Evolutionary conservation across 306 rosid genomes (phyloP), one percentile per base, ranked within the genome.

Genomic region (Casuarina glauca): DNA sequence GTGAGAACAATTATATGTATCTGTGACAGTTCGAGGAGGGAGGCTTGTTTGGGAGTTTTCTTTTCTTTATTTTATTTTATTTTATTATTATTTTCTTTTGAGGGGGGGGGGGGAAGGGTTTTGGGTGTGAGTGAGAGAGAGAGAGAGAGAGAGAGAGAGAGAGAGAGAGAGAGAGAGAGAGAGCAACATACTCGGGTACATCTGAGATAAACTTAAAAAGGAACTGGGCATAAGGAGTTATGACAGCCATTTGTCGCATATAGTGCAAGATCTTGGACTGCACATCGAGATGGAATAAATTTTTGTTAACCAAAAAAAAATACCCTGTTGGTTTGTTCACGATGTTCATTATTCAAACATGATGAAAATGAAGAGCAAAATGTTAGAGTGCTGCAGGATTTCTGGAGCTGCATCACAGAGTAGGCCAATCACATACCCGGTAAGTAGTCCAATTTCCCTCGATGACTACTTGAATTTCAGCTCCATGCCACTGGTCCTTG

Each of bases 371-470:
- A 43, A 71, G 48, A 26, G 60, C 76, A 72, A 63, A 72, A 68
- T 58, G 36, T 78, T 53, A 17, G 69, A 66, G 63, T 13, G 71
- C 70, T 70, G 38, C 50, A 76, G 50, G 12, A 58, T 39, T 70
- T 57, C 74, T 7, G 55, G 52, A 85, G 50, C 78, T 63, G 51
- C 61, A 77, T 67, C 12, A 26, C 32, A 26, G 32, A 26, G 0
- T 26, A 26, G 57, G 58, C 42, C 26, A 45, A 79, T 57, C 61
- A 73, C 81, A 74, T 89, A 94, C 98, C 52, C 98, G 97, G 82
- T 94, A 94, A 39, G 97, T 94, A 76, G 98, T 89, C 98, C 98
- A 94, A 58, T 94, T 94, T 60, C 98, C 98, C 84, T 92, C 98
- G 76, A 94, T 94, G 68, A 94, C 98, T 79, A 94, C 97, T 92